These are phyloP conservation scores for Clarireedia monteithiana DNA, from an alignment of 2,329 filamentous ascomycete species.

Conservation along the genomic window DNA sequence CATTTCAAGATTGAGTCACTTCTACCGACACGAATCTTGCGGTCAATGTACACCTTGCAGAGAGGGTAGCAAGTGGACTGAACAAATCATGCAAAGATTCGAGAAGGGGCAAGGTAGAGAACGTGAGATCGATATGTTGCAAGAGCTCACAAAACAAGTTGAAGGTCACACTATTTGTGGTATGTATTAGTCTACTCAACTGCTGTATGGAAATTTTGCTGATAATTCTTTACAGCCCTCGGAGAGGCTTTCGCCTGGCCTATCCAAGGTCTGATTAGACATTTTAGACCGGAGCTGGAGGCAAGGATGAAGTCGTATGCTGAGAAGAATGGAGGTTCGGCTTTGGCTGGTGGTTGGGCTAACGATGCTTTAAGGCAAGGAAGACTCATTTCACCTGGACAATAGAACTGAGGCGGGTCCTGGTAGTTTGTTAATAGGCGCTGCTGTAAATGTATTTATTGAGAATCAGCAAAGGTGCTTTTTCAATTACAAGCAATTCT, in stretches of 20 bases:
- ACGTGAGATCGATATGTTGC: conserved; percentile 98
- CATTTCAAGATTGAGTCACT: conserved; percentile 86
- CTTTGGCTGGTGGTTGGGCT: conserved; percentile 82
- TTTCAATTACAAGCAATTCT: conserved; percentile 8
- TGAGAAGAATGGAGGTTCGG: conserved; percentile 60
- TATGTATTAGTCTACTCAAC: conserved; percentile 37
- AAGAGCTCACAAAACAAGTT: conserved; percentile 98
- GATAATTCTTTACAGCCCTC: conserved; percentile 48
- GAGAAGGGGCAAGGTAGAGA: conserved; percentile 82
- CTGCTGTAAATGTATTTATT: conserved; percentile 26
- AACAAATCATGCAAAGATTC: conserved; percentile 97
- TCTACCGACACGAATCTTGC: conserved; percentile 98
- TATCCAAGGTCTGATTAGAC: conserved; percentile 93
- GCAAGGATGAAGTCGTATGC: conserved; percentile 79
- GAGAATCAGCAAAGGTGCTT: conserved; percentile 15
- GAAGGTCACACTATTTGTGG: conserved; percentile 98
- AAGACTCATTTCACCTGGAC: conserved; percentile 79
- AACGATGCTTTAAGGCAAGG: conserved; percentile 69
- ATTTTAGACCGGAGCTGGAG: conserved; percentile 95
- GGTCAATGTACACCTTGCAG: conserved; percentile 99
- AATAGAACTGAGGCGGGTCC: conserved; percentile 48
- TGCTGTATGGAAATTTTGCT: background rate
- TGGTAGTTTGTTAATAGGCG: conserved; percentile 21
- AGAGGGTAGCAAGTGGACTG: conserved; percentile 97
- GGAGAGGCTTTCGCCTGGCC: conserved; percentile 99